A percentile compares a stretch with the other conserved stretches of the same genome.
phyloP scores from a whole-genome alignment of 2,329 filamentous ascomycete species.

The Nemania bipapillata region DNA sequence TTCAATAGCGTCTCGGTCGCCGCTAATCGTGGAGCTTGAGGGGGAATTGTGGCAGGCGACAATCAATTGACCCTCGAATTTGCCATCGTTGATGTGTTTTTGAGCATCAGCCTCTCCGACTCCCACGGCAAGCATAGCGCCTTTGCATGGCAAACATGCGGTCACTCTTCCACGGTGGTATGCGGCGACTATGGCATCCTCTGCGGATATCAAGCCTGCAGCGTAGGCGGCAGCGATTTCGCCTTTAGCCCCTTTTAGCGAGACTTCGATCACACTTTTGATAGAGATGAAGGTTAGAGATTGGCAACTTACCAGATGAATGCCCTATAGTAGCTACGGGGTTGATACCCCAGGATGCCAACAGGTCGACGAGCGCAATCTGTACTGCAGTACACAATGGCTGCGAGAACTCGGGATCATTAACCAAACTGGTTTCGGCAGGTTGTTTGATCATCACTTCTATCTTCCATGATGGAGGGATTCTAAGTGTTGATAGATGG shows the following conservation, averaged over 20 bases:
- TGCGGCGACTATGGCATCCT: conserved; percentile 36
- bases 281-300: no score
- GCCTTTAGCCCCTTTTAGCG: no score
- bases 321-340: conserved; percentile 42
- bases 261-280: no score
- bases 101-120: not conserved
- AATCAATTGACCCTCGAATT: not conserved
- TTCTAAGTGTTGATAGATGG: not conserved
- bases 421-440: not conserved
- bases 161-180: conserved; percentile 41
- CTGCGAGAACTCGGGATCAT: conserved; percentile 29
- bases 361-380: conserved; percentile 38
- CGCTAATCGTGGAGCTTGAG: conserved; percentile 35
- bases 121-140: conserved; percentile 42
- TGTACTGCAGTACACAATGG: conserved; percentile 43
- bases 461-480: conserved; percentile 34
- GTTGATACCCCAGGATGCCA: conserved; percentile 29
- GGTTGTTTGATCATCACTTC: conserved; percentile 20
- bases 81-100: not conserved
- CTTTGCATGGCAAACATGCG: not conserved
- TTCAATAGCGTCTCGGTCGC: conserved; percentile 2
- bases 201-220: conserved; percentile 44
- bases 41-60: conserved; percentile 41
- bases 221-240: conserved; percentile 58
- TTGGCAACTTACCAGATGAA: conserved; percentile 51